These are phyloP conservation scores for Kwoniella dejecticola DNA, from an alignment of 768 basidiomycete genomes.

Conservation along the genomic window DNA sequence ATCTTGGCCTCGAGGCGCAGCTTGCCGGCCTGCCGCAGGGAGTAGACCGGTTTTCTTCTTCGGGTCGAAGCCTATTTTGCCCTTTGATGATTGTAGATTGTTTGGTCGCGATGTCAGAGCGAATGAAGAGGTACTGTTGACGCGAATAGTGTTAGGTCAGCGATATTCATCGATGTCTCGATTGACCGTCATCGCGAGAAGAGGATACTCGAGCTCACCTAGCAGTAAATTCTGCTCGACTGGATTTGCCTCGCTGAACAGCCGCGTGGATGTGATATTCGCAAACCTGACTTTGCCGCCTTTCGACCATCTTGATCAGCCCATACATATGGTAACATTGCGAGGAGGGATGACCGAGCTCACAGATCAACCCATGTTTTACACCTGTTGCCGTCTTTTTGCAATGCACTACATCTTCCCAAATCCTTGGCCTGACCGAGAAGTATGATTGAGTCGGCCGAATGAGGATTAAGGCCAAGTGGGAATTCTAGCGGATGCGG, in stretches of 20 bases:
- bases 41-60: slow-evolving; percentile 45
- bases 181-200: not conserved
- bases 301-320: not conserved
- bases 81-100: not conserved
- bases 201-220: slow-evolving; percentile 62
- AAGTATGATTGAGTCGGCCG: slow-evolving; percentile 74
- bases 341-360: slow-evolving; percentile 18
- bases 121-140: slow-evolving; percentile 42
- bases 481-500: slow-evolving; percentile 80
- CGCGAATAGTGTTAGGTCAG: not conserved
- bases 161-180: not conserved
- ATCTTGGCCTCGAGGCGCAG: slow-evolving; percentile 32
- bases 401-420: slow-evolving; percentile 75
- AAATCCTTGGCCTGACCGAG: slow-evolving; percentile 86
- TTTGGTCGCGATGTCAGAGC: slow-evolving; percentile 21
- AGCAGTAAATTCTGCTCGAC: slow-evolving; percentile 79
- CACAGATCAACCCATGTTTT: slow-evolving; percentile 79
- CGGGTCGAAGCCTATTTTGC: slow-evolving; percentile 39
- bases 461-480: slow-evolving; percentile 82
- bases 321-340: too few species aligned
- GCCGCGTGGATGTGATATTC: slow-evolving; percentile 88
- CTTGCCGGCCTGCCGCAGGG: slow-evolving; percentile 37
- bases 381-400: slow-evolving; percentile 78
- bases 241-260: slow-evolving; percentile 70
- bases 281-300: slow-evolving; percentile 77